Evolutionary conservation across 768 basidiomycete species (phyloP).

Genomic region (Boletus bicolor): DNA sequence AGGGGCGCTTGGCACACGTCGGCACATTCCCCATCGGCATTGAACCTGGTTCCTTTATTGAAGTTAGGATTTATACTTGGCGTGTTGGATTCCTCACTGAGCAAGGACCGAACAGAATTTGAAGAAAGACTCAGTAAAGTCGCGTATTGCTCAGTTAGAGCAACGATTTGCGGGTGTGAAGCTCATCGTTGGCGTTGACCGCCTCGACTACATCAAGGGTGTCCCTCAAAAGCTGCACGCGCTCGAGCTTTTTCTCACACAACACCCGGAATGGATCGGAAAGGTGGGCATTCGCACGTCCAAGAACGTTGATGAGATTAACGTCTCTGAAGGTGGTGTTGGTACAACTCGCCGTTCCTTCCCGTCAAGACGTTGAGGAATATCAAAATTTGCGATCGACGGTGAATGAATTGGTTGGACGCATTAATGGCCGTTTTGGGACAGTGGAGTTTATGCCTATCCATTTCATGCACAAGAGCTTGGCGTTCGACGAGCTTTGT

Average conservation of each 20-base stretch:
- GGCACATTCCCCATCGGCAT: slow-evolving; percentile 99
- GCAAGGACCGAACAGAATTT: slow-evolving; percentile 53
- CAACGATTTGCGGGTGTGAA: slow-evolving; percentile 92
- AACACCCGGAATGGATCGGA: slow-evolving; percentile 99
- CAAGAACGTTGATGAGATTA: not conserved
- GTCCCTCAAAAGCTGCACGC: slow-evolving; percentile 98
- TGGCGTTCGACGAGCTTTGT: slow-evolving; percentile 91
- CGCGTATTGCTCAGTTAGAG: slow-evolving; percentile 77
- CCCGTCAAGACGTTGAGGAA: slow-evolving; percentile 97
- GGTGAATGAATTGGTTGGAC: slow-evolving; percentile 96
- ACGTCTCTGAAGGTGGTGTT: slow-evolving; percentile 69
- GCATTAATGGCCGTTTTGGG: slow-evolving; percentile 98
- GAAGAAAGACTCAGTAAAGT: slow-evolving; percentile 72
- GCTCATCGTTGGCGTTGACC: slow-evolving; percentile 97
- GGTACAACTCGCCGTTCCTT: slow-evolving; percentile 95
- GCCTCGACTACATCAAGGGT: slow-evolving; percentile 99
- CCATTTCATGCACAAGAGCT: slow-evolving; percentile 97
- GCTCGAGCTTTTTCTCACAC: slow-evolving; percentile 91
- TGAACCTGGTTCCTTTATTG: slow-evolving; percentile 87
- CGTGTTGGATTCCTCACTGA: slow-evolving; percentile 1
- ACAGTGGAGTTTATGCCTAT: slow-evolving; percentile 99
- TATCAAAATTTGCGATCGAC: slow-evolving; percentile 96
- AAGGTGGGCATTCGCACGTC: slow-evolving; percentile 51
- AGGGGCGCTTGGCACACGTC: slow-evolving; percentile 92
- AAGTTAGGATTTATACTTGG: slow-evolving; percentile 41